phyloP scores from a whole-genome alignment of 495 filamentous ascomycete genomes.

The Penicillium bialowiezense region DNA sequence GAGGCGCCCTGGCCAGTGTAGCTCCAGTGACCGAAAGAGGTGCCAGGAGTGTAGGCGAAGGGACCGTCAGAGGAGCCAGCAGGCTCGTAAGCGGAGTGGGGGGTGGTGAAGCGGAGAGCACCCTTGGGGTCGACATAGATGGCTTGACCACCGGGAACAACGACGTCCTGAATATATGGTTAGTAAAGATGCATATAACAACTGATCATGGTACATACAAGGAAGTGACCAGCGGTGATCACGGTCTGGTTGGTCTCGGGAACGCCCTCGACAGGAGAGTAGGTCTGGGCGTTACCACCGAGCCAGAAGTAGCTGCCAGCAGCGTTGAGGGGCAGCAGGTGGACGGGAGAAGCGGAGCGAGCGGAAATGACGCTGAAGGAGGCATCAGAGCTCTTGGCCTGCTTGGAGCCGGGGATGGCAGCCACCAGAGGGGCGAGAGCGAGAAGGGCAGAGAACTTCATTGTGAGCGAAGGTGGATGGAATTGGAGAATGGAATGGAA shows the following conservation, averaged over 20 bases:
- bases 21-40: conserved; percentile 21
- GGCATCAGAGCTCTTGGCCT: conserved; percentile 13
- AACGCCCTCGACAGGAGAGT: conserved; percentile 25
- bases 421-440: conserved; percentile 23
- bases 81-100: conserved; percentile 55
- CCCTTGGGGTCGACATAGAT: conserved; percentile 56
- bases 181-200: neutral
- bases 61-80: conserved; percentile 42
- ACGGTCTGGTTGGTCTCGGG: conserved; percentile 32
- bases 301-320: conserved; percentile 32
- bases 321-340: conserved; percentile 31
- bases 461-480: conserved; percentile 11
- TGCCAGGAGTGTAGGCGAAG: conserved; percentile 33
- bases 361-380: conserved; percentile 29
- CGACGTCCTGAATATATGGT: conserved; percentile 34
- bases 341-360: conserved; percentile 34
- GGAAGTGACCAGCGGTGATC: conserved; percentile 20
- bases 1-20: conserved; percentile 24
- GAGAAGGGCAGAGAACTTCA: conserved; percentile 28
- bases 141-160: conserved; percentile 60
- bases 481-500: neutral
- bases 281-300: conserved; percentile 27
- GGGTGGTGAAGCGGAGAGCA: conserved; percentile 50
- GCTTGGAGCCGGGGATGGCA: conserved; percentile 16
- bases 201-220: conserved; percentile 8